phyloP scores from a whole-genome alignment of 768 basidiomycete genomes.

The Leucocoprinus birnbaumii region DNA sequence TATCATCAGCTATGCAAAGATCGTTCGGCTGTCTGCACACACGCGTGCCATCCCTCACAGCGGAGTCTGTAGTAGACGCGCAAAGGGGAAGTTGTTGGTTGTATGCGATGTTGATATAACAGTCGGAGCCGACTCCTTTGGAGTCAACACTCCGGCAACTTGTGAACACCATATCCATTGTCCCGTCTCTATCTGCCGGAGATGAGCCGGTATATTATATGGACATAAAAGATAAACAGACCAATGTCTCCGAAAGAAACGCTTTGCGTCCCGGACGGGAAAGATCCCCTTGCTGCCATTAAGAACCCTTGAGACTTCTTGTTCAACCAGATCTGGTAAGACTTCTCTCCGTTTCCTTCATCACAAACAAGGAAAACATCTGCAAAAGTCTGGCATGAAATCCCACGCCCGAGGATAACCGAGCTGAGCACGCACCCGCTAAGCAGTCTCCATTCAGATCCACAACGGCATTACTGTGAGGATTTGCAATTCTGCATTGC shows the following conservation, averaged over 20 bases:
- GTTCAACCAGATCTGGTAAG: constrained; percentile 93
- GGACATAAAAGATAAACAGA: constrained; percentile 26
- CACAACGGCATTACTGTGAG: constrained; percentile 92
- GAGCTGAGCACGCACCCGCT: constrained; percentile 54
- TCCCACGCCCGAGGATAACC: no score
- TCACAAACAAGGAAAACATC: constrained; percentile 91
- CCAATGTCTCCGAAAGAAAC: constrained; percentile 92
- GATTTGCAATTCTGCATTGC: constrained; percentile 77
- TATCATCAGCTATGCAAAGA: constrained; percentile 79
- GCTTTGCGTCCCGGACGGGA: constrained; percentile 76
- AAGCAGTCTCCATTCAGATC: constrained; percentile 96
- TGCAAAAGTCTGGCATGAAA: constrained; percentile 22
- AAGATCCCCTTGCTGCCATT: constrained; percentile 58
- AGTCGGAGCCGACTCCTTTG: constrained; percentile 72
- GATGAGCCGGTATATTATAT: background rate
- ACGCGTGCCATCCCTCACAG: constrained; percentile 44
- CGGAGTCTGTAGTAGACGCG: constrained; percentile 47
- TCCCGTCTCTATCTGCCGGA: constrained; percentile 83
- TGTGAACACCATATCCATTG: constrained; percentile 92
- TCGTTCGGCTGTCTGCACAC: constrained; percentile 74
- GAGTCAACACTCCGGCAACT: constrained; percentile 67
- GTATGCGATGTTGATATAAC: constrained; percentile 88
- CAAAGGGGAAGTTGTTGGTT: constrained; percentile 90
- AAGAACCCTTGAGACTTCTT: constrained; percentile 73
- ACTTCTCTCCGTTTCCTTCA: constrained; percentile 51